phyloP scores from a whole-genome alignment of 495 filamentous ascomycete genomes.

The Trichoderma gamsii region DNA sequence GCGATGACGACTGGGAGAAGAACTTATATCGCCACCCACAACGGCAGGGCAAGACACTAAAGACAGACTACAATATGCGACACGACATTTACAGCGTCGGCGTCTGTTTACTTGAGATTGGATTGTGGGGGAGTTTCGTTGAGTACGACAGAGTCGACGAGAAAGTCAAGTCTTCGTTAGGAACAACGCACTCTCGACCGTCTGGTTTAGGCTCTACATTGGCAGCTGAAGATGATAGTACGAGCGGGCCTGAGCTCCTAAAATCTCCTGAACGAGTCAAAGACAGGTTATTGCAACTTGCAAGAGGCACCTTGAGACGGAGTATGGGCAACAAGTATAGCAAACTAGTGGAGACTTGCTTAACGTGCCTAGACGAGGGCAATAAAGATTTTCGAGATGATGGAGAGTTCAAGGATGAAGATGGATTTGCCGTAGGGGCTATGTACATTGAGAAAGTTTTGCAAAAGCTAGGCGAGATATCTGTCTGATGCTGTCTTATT shows the following conservation, averaged over 20 bases:
- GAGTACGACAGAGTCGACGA: constrained; percentile 19
- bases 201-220: neutral
- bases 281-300: constrained; percentile 34
- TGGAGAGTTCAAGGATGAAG: constrained; percentile 42
- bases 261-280: constrained; percentile 28
- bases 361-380: constrained; percentile 49
- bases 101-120: constrained; percentile 51
- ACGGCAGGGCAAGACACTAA: constrained; percentile 39
- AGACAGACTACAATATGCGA: constrained; percentile 48
- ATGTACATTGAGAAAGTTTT: constrained; percentile 40
- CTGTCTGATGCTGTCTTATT: neutral
- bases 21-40: constrained; percentile 54
- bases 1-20: constrained; percentile 40
- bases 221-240: neutral
- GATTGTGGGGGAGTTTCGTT: constrained; percentile 50
- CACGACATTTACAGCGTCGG: constrained; percentile 54
- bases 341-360: constrained; percentile 44
- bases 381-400: constrained; percentile 43
- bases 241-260: neutral
- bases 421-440: constrained; percentile 45
- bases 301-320: constrained; percentile 34
- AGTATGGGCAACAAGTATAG: constrained; percentile 47
- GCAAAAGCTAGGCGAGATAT: constrained; percentile 10
- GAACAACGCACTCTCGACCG: neutral
- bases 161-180: neutral